Conservation (phyloP, 306 rosid genomes). For the Rubus idaeus region DNA sequence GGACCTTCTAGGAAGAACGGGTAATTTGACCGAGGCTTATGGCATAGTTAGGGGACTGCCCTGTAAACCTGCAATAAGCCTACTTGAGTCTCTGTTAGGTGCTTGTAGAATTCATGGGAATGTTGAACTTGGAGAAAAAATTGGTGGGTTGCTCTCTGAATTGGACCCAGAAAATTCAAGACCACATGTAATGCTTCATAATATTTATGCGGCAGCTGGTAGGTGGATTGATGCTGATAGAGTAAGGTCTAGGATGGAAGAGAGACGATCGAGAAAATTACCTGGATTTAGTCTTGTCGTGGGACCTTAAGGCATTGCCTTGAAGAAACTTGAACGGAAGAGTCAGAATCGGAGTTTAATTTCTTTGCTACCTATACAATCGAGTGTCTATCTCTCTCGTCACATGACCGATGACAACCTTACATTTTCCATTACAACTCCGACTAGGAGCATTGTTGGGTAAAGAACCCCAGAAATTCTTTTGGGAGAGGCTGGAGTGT, state of each 20-base stretch:
- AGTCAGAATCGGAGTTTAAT: no score
- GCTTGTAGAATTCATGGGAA: slow-evolving; percentile 34
- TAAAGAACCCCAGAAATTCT: no score
- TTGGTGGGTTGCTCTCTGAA: slow-evolving; percentile 19
- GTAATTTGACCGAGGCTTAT: slow-evolving; percentile 35
- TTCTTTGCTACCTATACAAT: no score
- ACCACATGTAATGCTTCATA: slow-evolving; percentile 31
- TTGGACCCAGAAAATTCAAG: slow-evolving; percentile 30
- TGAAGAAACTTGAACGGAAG: background rate
- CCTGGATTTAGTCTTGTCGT: slow-evolving; percentile 26
- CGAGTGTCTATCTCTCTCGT: no score
- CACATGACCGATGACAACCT: no score
- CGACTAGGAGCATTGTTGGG: no score
- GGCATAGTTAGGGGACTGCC: slow-evolving; percentile 24
- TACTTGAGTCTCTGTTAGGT: slow-evolving; percentile 33
- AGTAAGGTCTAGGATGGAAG: slow-evolving; percentile 35
- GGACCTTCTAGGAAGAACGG: slow-evolving; percentile 40
- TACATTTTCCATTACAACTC: no score
- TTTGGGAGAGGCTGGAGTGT: no score
- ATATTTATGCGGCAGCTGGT: slow-evolving; percentile 36
- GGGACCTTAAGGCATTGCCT: background rate
- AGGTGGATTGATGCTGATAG: slow-evolving; percentile 33
- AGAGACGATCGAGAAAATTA: slow-evolving; percentile 24
- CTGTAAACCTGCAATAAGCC: slow-evolving; percentile 23
- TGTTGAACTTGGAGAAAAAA: slow-evolving; percentile 30